Percentiles rank a stretch among this genome's conserved stretches.
phyloP scores from a whole-genome alignment of 306 rosid genomes.

The Casuarina glauca region DNA sequence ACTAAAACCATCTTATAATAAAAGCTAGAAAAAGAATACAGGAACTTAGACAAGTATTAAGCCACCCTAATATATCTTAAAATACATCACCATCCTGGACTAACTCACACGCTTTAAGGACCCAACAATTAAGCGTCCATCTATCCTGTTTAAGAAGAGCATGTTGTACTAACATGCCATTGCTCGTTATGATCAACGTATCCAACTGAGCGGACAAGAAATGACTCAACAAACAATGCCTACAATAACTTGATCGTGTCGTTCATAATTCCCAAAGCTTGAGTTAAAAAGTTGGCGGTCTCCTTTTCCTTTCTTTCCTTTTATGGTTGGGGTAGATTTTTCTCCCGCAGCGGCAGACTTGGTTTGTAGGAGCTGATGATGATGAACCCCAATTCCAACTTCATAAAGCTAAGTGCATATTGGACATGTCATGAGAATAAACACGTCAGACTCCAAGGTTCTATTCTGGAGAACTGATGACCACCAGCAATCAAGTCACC shows the following conservation, averaged over 20 bases:
- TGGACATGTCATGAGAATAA: not conserved
- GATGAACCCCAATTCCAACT: not conserved
- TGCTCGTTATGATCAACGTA: not conserved
- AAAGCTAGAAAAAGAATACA: not conserved
- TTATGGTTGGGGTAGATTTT: too few relatives aligned
- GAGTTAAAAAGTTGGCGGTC: too few relatives aligned
- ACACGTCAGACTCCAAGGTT: too few relatives aligned
- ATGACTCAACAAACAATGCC: too few relatives aligned
- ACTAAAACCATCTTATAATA: not conserved
- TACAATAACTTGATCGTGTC: too few relatives aligned
- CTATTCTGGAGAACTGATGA: not conserved
- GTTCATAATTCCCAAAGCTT: too few relatives aligned
- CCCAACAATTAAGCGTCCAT: too few relatives aligned
- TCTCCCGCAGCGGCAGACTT: too few relatives aligned
- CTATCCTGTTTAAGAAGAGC: not conserved
- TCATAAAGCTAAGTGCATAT: not conserved
- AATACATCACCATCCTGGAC: not conserved
- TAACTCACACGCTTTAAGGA: too few relatives aligned
- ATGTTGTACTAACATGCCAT: not conserved
- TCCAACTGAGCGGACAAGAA: too few relatives aligned
- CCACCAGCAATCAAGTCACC: conserved; percentile 5
- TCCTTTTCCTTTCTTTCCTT: too few relatives aligned
- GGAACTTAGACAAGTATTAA: not conserved
- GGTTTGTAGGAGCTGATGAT: too few relatives aligned
- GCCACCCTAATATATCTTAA: not conserved